Evolutionary conservation across 805 yeast genomes (phyloP).

Genomic region (Grigorovia yakushimaensis): DNA sequence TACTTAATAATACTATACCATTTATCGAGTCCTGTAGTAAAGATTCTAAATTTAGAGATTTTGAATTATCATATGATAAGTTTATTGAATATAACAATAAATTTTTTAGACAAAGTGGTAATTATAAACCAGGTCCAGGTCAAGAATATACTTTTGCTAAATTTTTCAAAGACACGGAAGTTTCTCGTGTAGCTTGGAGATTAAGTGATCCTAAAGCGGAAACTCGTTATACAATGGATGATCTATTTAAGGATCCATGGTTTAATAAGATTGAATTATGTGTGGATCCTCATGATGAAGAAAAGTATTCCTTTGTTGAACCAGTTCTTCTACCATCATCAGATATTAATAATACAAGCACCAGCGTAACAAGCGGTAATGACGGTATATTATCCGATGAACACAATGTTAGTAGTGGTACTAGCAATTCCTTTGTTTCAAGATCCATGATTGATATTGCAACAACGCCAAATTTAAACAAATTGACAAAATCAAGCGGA

Average conservation of each 20-base stretch:
- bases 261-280: slow-evolving; percentile 53
- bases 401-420: neutral
- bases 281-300: slow-evolving; percentile 10
- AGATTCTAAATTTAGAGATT: slow-evolving; percentile 49
- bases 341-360: neutral
- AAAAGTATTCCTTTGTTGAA: slow-evolving; percentile 3
- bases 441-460: slow-evolving; percentile 23
- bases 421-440: slow-evolving; percentile 2
- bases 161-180: slow-evolving; percentile 46
- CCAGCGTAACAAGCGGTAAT: neutral
- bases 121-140: slow-evolving; percentile 53
- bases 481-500: neutral
- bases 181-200: slow-evolving; percentile 66
- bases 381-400: neutral
- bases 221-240: slow-evolving; percentile 44
- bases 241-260: slow-evolving; percentile 55
- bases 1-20: slow-evolving; percentile 51
- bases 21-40: slow-evolving; percentile 40
- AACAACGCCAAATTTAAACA: slow-evolving; percentile 6
- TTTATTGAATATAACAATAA: slow-evolving; percentile 34
- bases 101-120: slow-evolving; percentile 36
- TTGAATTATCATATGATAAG: slow-evolving; percentile 37
- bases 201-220: slow-evolving; percentile 52
- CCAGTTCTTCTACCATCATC: slow-evolving; percentile 1
- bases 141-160: slow-evolving; percentile 61